Conservation (phyloP, 495 filamentous ascomycete genomes). For the Xylaria grammica region DNA sequence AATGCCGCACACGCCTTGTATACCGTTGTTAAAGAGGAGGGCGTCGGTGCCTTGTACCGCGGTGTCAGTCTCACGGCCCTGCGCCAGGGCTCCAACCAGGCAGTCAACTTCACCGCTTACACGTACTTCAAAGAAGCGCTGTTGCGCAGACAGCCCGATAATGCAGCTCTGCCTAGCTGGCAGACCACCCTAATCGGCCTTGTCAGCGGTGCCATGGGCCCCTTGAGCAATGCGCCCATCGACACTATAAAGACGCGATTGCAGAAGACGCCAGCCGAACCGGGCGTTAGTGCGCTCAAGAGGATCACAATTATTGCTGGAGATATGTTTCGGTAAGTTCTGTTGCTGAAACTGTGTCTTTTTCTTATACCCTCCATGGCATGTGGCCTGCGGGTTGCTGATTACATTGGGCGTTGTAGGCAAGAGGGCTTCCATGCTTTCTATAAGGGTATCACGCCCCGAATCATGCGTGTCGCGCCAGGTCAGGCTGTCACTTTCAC, state of each 20-base stretch:
- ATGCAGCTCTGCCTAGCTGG: constrained; percentile 70
- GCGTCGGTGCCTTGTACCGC: constrained; percentile 82
- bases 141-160: constrained; percentile 69
- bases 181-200: constrained; percentile 92
- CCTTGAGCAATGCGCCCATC: constrained; percentile 94
- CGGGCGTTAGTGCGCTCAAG: constrained; percentile 76
- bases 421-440: constrained; percentile 92
- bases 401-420: constrained; percentile 34
- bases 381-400: neutral
- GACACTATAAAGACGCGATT: constrained; percentile 98
- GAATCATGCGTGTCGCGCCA: constrained; percentile 96
- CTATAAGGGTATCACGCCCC: constrained; percentile 98
- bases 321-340: constrained; percentile 86
- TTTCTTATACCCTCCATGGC: constrained; percentile 1
- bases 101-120: constrained; percentile 98
- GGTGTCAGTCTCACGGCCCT: constrained; percentile 93
- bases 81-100: constrained; percentile 95
- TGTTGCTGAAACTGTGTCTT: neutral
- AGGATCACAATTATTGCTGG: constrained; percentile 78
- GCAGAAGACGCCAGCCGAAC: constrained; percentile 84
- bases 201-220: constrained; percentile 92
- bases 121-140: constrained; percentile 85
- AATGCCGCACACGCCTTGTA: constrained; percentile 95
- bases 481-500: constrained; percentile 99
- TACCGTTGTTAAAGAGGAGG: constrained; percentile 91